phyloP scores from a whole-genome alignment of 2,329 filamentous ascomycete species.

The Albophoma yamanashiensis region DNA sequence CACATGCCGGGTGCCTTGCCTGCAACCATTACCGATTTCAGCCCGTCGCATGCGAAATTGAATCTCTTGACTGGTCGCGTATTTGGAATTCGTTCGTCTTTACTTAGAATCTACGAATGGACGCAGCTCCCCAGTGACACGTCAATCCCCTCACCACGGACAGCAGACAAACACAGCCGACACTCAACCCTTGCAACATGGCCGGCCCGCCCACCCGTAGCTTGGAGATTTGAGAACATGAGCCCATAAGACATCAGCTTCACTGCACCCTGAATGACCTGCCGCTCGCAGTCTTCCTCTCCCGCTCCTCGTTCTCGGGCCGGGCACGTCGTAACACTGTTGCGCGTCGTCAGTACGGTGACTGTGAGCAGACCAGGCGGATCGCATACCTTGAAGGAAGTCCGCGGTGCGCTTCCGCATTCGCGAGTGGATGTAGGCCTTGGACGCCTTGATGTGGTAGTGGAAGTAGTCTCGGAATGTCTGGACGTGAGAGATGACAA shows the following conservation, averaged over 20 bases:
- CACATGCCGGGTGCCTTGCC: neutral
- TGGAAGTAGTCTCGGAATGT: slow-evolving; percentile 99
- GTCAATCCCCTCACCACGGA: neutral
- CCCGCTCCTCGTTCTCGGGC: slow-evolving; percentile 92
- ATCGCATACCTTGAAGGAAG: slow-evolving; percentile 80
- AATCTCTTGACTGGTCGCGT: neutral
- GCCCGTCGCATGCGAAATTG: neutral
- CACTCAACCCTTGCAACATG: neutral
- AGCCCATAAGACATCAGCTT: slow-evolving; percentile 9
- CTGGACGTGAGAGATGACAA: slow-evolving; percentile 98
- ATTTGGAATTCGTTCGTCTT: neutral
- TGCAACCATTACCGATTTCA: neutral
- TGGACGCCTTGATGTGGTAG: slow-evolving; percentile 99
- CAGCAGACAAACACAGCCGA: neutral
- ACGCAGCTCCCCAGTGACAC: neutral
- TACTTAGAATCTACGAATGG: neutral
- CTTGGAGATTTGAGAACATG: too few relatives aligned
- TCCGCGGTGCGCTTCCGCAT: slow-evolving; percentile 97
- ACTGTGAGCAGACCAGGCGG: neutral
- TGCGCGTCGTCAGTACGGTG: slow-evolving; percentile 15
- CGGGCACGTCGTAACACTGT: slow-evolving; percentile 89
- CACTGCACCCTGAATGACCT: slow-evolving; percentile 66
- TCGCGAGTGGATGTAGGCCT: slow-evolving; percentile 96
- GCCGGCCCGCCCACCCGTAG: neutral
- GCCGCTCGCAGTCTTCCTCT: slow-evolving; percentile 95